Evolutionary conservation across 2,329 filamentous ascomycete species (phyloP).

Genomic region (Neonectria faginata): DNA sequence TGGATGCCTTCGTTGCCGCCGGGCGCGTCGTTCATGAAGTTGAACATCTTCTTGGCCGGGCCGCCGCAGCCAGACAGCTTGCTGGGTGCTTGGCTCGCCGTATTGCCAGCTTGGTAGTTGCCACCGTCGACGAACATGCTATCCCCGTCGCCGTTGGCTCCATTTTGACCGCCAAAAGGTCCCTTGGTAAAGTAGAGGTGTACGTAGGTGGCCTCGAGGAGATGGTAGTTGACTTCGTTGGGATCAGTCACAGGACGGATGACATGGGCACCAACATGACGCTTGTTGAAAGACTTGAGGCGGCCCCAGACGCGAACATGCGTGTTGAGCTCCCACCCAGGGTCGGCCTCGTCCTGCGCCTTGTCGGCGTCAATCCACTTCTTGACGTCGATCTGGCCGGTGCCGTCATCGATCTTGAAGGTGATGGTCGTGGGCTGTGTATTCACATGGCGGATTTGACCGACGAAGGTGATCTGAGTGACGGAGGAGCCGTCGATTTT

Average conservation of each 20-base stretch:
- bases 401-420: conserved; percentile 95
- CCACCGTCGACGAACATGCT: conserved; percentile 69
- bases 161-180: conserved; percentile 59
- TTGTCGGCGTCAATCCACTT: conserved; percentile 81
- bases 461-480: conserved; percentile 82
- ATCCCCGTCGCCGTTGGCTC: conserved; percentile 56
- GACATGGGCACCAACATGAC: conserved; percentile 82
- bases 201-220: conserved; percentile 89
- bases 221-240: conserved; percentile 93
- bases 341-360: conserved; percentile 55
- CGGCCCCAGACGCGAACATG: conserved; percentile 90
- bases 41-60: conserved; percentile 76
- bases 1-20: conserved; percentile 87
- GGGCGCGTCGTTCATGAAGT: conserved; percentile 72
- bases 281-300: conserved; percentile 86
- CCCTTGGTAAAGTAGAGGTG: conserved; percentile 87
- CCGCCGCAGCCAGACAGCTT: conserved; percentile 64
- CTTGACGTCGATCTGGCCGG: conserved; percentile 90
- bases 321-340: conserved; percentile 75
- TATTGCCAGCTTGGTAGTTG: conserved; percentile 52
- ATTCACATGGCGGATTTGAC: conserved; percentile 88
- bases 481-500: conserved; percentile 82
- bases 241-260: conserved; percentile 84
- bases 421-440: conserved; percentile 92
- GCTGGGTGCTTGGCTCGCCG: conserved; percentile 51